Conservation (phyloP, 1,284 basidiomycete species). For the Microbotryum saponariae region DNA sequence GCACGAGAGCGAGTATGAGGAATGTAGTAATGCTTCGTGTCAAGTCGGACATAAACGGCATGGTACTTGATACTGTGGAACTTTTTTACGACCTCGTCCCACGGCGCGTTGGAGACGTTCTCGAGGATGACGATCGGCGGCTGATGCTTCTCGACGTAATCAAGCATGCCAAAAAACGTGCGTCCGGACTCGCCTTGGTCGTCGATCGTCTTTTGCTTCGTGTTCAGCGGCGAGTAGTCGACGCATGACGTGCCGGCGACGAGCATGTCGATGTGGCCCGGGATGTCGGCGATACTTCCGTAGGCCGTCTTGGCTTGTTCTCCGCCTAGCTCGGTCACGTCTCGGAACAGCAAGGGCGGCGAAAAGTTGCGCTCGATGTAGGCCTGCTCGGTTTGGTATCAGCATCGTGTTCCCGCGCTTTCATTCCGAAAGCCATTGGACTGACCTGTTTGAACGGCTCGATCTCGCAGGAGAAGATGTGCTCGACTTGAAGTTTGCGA, state of each 20-base stretch:
- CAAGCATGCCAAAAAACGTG: conserved; percentile 60
- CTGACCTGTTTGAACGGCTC: conserved; percentile 87
- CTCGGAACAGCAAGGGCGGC: conserved; percentile 82
- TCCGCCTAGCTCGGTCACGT: conserved; percentile 71
- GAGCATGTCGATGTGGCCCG: conserved; percentile 69
- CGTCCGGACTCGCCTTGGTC: conserved; percentile 67
- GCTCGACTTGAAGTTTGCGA: conserved; percentile 65
- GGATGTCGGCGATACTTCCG: conserved; percentile 73
- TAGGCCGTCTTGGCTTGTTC: conserved; percentile 66
- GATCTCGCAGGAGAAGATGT: conserved; percentile 96
- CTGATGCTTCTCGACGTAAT: conserved; percentile 78
- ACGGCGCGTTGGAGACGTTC: conserved; percentile 87
- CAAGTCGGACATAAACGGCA: conserved; percentile 64
- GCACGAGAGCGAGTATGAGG: conserved; percentile 79
- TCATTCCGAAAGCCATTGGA: background rate
- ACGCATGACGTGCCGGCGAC: conserved; percentile 93
- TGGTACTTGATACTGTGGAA: conserved; percentile 72
- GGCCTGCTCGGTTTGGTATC: conserved; percentile 38
- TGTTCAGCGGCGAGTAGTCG: conserved; percentile 92
- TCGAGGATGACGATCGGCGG: conserved; percentile 87
- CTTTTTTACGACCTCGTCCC: conserved; percentile 65
- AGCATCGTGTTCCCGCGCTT: background rate
- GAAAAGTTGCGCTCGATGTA: conserved; percentile 92
- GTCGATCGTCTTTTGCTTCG: conserved; percentile 80
- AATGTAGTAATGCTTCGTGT: conserved; percentile 88